Conservation (phyloP, 1,284 basidiomycete species). For the Papiliotrema terrestris region DNA sequence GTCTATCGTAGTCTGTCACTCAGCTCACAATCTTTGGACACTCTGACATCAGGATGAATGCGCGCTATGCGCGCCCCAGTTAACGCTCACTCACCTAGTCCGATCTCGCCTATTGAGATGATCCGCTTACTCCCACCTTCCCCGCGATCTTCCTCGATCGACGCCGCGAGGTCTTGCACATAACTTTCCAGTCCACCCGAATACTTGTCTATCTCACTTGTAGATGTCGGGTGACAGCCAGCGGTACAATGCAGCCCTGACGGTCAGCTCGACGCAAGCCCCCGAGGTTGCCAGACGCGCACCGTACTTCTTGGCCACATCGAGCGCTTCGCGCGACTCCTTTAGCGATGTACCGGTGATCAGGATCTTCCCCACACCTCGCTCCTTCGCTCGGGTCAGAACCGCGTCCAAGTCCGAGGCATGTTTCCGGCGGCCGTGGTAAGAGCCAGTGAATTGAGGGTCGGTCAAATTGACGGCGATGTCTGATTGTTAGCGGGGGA, state of each 20-base stretch:
- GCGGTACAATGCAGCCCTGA: slow-evolving; percentile 64
- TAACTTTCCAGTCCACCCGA: slow-evolving; percentile 63
- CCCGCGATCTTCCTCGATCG: slow-evolving; percentile 56
- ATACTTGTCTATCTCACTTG: slow-evolving; percentile 66
- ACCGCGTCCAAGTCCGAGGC: slow-evolving; percentile 66
- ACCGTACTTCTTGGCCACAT: slow-evolving; percentile 62
- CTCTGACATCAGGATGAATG: not conserved
- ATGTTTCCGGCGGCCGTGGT: slow-evolving; percentile 52
- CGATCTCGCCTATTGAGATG: slow-evolving; percentile 81
- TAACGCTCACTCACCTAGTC: slow-evolving; percentile 58
- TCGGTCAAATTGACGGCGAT: slow-evolving; percentile 55
- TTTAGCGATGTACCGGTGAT: slow-evolving; percentile 73
- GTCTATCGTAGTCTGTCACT: slow-evolving; percentile 72
- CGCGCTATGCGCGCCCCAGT: no score
- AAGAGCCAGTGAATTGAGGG: slow-evolving; percentile 51
- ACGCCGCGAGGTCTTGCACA: slow-evolving; percentile 58
- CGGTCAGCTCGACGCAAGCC: not conserved
- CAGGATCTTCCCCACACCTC: slow-evolving; percentile 72
- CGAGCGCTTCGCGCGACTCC: slow-evolving; percentile 63
- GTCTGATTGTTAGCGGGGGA: no score
- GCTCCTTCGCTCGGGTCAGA: slow-evolving; percentile 58
- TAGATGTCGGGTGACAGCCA: slow-evolving; percentile 84
- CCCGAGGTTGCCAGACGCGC: slow-evolving; percentile 19
- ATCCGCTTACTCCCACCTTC: slow-evolving; percentile 58
- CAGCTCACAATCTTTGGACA: not conserved